Percentiles rank a stretch among this genome's conserved stretches.
phyloP scores from a whole-genome alignment of 1,284 basidiomycete genomes.

The Microstroma glucosiphilum region DNA sequence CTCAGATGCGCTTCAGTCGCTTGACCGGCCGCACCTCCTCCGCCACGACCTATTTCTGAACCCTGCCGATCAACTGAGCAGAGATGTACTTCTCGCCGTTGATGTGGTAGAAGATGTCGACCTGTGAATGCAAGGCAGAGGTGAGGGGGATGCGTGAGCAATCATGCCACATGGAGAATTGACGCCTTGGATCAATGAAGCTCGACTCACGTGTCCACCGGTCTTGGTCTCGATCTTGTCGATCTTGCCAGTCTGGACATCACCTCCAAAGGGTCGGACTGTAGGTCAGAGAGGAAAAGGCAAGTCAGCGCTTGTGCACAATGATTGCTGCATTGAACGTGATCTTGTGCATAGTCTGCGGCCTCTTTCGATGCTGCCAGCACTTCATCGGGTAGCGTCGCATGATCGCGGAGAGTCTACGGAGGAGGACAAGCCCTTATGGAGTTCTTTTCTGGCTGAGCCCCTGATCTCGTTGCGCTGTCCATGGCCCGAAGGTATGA shows the following conservation, averaged over 20 bases:
- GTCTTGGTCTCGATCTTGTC: conserved; percentile 44
- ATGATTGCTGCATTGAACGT: no score
- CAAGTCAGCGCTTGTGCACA: no score
- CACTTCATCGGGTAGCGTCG: no score
- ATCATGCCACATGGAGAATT: neutral
- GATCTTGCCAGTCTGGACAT: conserved; percentile 42
- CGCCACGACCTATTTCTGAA: neutral
- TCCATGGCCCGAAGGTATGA: no score
- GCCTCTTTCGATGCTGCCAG: no score
- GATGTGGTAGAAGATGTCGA: conserved; percentile 43
- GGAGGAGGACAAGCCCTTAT: no score
- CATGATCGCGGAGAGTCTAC: no score
- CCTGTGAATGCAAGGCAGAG: conserved; percentile 17
- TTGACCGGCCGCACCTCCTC: no score
- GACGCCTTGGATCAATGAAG: neutral
- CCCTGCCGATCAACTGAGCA: conserved; percentile 40
- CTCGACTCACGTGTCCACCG: conserved; percentile 36
- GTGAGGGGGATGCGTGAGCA: neutral
- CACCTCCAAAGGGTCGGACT: conserved; percentile 44
- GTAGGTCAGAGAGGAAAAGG: neutral
- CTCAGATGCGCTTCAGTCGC: no score
- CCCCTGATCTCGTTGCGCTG: no score
- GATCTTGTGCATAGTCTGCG: no score
- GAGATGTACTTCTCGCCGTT: conserved; percentile 42
- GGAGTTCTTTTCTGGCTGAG: no score